Conservation (phyloP, 2,329 filamentous ascomycete genomes). For the Penicillium hesseltinei region DNA sequence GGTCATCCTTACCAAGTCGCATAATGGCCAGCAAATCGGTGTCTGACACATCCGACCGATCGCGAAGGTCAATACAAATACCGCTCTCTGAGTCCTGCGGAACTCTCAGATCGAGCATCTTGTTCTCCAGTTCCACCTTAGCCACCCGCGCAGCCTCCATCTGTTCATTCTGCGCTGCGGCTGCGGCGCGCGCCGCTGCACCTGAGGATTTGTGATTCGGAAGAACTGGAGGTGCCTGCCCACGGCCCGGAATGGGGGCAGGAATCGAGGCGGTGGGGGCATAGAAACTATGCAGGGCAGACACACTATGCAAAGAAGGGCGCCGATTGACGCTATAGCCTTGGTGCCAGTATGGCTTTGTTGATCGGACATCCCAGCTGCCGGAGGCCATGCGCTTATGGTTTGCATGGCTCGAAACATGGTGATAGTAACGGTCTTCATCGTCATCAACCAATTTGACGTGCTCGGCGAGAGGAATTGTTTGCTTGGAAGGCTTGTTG, state of each 20-base stretch:
- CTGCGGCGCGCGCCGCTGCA: constrained; percentile 48
- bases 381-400: constrained; percentile 25
- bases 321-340: constrained; percentile 35
- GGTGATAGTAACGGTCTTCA: constrained; percentile 18
- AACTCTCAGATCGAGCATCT: constrained; percentile 31
- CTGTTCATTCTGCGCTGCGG: constrained; percentile 50
- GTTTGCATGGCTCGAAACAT: constrained; percentile 12
- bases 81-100: constrained; percentile 49
- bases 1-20: constrained; percentile 34
- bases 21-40: constrained; percentile 34
- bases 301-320: constrained; percentile 37
- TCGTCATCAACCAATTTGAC: constrained; percentile 11
- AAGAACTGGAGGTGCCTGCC: constrained; percentile 40
- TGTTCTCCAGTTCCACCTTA: constrained; percentile 32
- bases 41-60: constrained; percentile 37
- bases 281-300: constrained; percentile 36
- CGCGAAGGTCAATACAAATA: constrained; percentile 47
- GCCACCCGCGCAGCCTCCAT: constrained; percentile 25
- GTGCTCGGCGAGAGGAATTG: constrained; percentile 9
- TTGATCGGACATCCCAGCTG: constrained; percentile 24
- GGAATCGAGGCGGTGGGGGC: constrained; percentile 29
- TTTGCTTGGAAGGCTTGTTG: constrained; percentile 36
- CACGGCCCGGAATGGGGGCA: constrained; percentile 38
- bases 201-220: constrained; percentile 42
- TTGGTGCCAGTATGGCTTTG: constrained; percentile 27